These are phyloP conservation scores for Hypoxylon sp. DNA, from an alignment of 2,329 filamentous ascomycete species.

Conservation along the genomic window DNA sequence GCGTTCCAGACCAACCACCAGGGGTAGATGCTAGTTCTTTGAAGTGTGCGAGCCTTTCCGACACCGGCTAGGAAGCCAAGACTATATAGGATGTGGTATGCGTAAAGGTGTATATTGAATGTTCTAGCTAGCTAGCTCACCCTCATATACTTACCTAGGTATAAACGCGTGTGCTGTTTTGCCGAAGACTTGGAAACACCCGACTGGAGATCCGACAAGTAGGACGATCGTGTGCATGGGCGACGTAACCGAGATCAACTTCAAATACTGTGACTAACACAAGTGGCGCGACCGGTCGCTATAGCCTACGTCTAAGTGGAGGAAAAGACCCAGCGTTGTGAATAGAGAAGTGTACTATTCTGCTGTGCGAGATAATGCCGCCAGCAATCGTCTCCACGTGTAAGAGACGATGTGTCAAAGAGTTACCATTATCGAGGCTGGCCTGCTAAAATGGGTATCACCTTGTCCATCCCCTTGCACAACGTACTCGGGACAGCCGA, in stretches of 20 bases:
- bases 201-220: constrained; percentile 27
- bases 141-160: constrained; percentile 1
- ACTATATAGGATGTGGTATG: no score
- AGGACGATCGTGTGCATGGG: constrained; percentile 35
- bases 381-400: constrained; percentile 32
- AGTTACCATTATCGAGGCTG: constrained; percentile 4
- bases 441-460: constrained; percentile 18
- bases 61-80: no score
- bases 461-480: constrained; percentile 10
- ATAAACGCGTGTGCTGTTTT: constrained; percentile 1
- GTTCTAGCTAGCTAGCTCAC: neutral
- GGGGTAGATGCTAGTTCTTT: neutral
- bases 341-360: constrained; percentile 20
- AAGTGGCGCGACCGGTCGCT: constrained; percentile 25
- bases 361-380: constrained; percentile 31
- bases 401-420: constrained; percentile 28
- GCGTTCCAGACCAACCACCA: neutral
- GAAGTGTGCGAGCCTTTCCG: neutral
- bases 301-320: constrained; percentile 32
- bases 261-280: constrained; percentile 18
- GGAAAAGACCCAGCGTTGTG: constrained; percentile 13
- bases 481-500: constrained; percentile 23
- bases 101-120: no score
- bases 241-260: constrained; percentile 34
- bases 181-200: constrained; percentile 20